Base-by-base conservation (phyloP, 176 grass and related monocot species). In the Cenchrus fungigraminus region DNA sequence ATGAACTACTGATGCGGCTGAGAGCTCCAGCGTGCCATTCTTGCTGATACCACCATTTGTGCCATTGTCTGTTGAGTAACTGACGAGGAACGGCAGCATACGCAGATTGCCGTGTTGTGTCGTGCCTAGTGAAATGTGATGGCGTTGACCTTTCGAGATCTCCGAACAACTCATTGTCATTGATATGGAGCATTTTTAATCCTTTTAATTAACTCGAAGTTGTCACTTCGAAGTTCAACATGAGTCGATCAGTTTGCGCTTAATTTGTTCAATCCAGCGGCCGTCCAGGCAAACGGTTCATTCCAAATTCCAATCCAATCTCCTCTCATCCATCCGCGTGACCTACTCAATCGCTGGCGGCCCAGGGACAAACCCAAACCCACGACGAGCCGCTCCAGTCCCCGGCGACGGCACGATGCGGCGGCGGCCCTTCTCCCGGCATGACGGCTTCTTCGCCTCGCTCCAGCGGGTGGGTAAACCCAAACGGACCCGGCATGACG, bases 371-470 rank as follows among this genome's bases (percentile, higher is more conserved):
- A 25, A 49, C 2, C 71, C 46, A 2, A 31, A 2, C 71, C 20
- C 47, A 16, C 71, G 14, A 20, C 22, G 22, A 22, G 45, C 0
- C 47, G 13, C 46, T 8, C 45, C 69, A 0, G 69, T 25, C 69
- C 68, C 45, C 45, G n/a, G 46, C 70, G 45, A 51, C 70, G 46
- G 22, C 22, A 16, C 47, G 72, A 74, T 74, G 72, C 72, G 28
- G 52, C 52, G 4, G 92, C 74, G 31, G 31, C 76, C 86, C 52
- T 91, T 89, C 65, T 85, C 87, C 6, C 43, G 85, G 64, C 93
- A 84, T 57, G 60, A 76, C 75, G 79, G 85, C 67, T 88, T 92
- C 82, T 95, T 92, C 85, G 83, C 90, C 16, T 80, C 85, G 40
- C 90, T 95, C 57, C 76, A 90, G 62, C 87, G 89, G 89, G 88